Conservation (phyloP, 805 yeast species). For the Gaillardinia entomophila region DNA sequence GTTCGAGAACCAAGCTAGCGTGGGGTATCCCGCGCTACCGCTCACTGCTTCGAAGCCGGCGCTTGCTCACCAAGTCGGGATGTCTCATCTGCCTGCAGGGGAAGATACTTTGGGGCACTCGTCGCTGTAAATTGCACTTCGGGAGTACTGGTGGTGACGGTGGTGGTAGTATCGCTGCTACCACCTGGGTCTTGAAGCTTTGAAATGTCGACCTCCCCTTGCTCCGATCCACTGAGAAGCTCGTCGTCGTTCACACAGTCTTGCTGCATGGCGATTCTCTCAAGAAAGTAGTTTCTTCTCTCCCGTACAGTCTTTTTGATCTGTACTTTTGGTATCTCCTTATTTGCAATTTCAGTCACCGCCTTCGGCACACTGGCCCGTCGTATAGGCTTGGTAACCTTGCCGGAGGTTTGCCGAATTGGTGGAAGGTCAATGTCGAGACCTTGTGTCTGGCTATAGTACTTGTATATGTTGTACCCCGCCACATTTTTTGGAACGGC, state of each 20-base stretch:
- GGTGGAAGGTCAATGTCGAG: not conserved
- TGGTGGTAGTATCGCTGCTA: not conserved
- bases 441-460: not conserved
- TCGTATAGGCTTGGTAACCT: not conserved
- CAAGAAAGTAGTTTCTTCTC: slow-evolving; percentile 12
- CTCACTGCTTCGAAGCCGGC: too few species aligned
- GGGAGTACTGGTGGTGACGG: not conserved
- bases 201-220: not conserved
- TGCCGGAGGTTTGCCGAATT: not conserved
- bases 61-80: not conserved
- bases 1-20: too few species aligned
- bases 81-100: not conserved
- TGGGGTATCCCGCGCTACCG: too few species aligned
- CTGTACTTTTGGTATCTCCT: slow-evolving; percentile 4
- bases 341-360: not conserved
- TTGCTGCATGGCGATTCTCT: slow-evolving; percentile 34
- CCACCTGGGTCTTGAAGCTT: not conserved
- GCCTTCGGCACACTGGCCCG: not conserved
- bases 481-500: too few species aligned
- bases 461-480: not conserved
- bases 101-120: not conserved
- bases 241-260: slow-evolving; percentile 23
- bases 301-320: too few species aligned
- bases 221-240: not conserved
- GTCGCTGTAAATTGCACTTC: not conserved